Conservation (phyloP, 2,329 filamentous ascomycete species). For the Thelonectria rubi region DNA sequence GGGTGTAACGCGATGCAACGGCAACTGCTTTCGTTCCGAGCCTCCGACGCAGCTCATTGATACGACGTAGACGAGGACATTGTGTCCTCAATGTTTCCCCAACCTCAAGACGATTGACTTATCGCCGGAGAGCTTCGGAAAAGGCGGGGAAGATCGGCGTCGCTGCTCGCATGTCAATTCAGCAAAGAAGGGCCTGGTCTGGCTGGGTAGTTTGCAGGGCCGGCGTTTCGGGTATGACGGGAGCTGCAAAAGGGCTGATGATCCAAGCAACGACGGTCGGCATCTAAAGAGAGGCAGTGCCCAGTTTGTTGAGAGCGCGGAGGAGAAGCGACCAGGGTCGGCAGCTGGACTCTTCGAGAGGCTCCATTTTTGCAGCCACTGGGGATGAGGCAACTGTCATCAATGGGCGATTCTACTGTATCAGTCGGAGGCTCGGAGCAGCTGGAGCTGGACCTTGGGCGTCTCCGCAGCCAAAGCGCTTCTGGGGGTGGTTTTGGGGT, state of each 20-base stretch:
- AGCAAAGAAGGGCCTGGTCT: background rate
- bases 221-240: slow-evolving; percentile 23
- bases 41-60: background rate
- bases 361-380: slow-evolving; percentile 19
- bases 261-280: slow-evolving; percentile 2
- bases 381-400: slow-evolving; percentile 24
- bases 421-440: background rate
- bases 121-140: slow-evolving; percentile 1
- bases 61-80: background rate
- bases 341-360: slow-evolving; percentile 4
- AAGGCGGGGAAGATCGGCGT: slow-evolving; percentile 16
- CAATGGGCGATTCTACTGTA: background rate
- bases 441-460: background rate
- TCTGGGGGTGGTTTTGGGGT: slow-evolving; percentile 9
- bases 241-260: slow-evolving; percentile 11
- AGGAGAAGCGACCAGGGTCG: slow-evolving; percentile 10
- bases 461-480: background rate
- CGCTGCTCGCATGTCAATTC: slow-evolving; percentile 4
- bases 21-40: slow-evolving; percentile 1
- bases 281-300: slow-evolving; percentile 14
- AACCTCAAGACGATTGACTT: background rate
- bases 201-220: background rate
- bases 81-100: background rate
- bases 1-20: slow-evolving; percentile 6
- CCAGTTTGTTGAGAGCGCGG: slow-evolving; percentile 27